Evolutionary conservation across 208 protist species (phyloP), one percentile per base, ranked within the genome.

Genomic region (Leptomonas pyrrhocoris): DNA sequence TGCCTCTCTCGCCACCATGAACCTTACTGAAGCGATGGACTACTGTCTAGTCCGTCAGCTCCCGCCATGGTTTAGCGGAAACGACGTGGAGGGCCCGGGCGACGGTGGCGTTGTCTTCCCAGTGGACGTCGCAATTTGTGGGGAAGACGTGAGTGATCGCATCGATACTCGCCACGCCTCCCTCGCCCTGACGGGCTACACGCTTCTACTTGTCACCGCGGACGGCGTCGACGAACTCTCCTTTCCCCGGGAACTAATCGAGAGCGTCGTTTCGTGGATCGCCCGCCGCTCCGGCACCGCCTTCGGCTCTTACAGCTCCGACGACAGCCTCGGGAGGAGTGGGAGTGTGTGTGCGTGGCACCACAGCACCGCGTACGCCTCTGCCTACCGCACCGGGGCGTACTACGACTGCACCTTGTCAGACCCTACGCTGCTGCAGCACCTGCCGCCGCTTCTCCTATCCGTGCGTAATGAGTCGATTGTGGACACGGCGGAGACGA

Each of bases 201-300:
- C 40, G 30, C 74, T 62, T 1, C 45, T 85, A 5, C 57, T 91
- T 21, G 58, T 72, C 19, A 81, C 76, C 12, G 57, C 60, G 11
- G 61, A 65, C 25, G 65, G 78, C n/a, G 76, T 78, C 2, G 64
- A 75, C 1, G 21, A 40, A 13, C 15, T 93, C n/a, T 25, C 75
- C 1, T 61, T 94, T 19, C 88, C 88, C 0, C 56, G 45, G n/a
- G 83, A 91, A 70, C 61, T 91, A 11, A 90, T 94, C 28, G 57
- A 67, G 16, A 28, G 46, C 25, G 59, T 93, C 8, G 55, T 59
- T 15, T 63, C 78, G 36, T 93, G 87, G 84, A 64, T 89, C 3
- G 62, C 65, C 0, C 36, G 1, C 5, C 8, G 12, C 1, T 7
- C n/a, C 19, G 49, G 63, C 38, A 58, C 21, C 2, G 46, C 58